These are phyloP conservation scores for Chaetothyriales sp. DNA, from an alignment of 2,329 filamentous ascomycete species.

Conservation along the genomic window DNA sequence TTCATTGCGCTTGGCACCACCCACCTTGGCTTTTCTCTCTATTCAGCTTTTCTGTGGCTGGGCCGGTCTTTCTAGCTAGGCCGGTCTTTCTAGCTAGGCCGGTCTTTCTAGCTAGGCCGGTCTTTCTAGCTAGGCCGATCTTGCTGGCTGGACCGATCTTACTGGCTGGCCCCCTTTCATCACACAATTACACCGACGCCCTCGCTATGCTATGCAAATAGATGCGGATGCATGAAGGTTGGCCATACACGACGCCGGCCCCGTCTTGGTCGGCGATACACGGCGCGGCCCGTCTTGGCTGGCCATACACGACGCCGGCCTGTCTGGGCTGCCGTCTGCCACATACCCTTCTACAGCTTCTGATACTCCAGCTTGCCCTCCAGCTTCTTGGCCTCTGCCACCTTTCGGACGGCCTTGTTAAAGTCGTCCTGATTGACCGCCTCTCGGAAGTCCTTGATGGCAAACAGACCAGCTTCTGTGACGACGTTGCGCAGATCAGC, in stretches of 20 bases:
- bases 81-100: not conserved
- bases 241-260: not conserved
- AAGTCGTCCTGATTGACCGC: conserved; percentile 97
- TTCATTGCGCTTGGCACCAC: no score
- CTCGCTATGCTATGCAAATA: not conserved
- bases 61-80: not conserved
- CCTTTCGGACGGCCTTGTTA: conserved; percentile 97
- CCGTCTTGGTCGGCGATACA: no score
- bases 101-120: no score
- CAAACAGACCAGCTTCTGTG: conserved; percentile 91
- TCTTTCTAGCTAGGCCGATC: not conserved
- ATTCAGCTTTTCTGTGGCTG: not conserved
- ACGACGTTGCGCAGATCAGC: conserved; percentile 96
- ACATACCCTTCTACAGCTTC: conserved; percentile 53
- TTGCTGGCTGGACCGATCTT: not conserved
- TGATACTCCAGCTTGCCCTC: conserved; percentile 97
- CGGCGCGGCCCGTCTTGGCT: no score
- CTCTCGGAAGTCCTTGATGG: conserved; percentile 96
- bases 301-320: not conserved
- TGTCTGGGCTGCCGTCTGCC: not conserved
- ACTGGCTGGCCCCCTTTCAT: not conserved
- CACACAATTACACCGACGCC: not conserved
- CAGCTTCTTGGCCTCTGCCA: conserved; percentile 93
- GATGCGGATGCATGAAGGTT: not conserved
- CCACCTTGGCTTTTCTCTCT: not conserved